Evolutionary conservation across 306 rosid genomes (phyloP).

Genomic region (Alnus glutinosa): DNA sequence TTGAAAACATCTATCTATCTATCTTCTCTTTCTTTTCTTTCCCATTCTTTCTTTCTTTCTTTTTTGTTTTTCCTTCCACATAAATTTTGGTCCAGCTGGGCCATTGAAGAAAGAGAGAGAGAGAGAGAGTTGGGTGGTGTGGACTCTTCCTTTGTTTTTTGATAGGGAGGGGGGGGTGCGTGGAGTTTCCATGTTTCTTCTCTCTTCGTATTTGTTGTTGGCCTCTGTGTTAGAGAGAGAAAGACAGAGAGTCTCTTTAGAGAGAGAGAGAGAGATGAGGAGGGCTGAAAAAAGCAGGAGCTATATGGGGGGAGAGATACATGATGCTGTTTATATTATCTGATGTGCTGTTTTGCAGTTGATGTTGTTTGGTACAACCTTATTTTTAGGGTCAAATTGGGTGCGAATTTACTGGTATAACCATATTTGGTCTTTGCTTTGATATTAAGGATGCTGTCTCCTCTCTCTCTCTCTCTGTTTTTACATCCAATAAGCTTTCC

Average conservation of each 20-base stretch:
- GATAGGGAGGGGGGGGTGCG: conserved; percentile 50
- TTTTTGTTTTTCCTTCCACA: conserved; percentile 51
- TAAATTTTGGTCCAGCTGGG: conserved; percentile 98
- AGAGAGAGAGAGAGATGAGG: conserved; percentile 27
- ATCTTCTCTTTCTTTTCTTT: conserved; percentile 46
- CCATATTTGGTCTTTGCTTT: conserved; percentile 31
- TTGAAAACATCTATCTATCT: conserved; percentile 63
- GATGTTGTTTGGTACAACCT: conserved; percentile 37
- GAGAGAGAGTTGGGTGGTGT: conserved; percentile 41
- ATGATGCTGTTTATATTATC: conserved; percentile 39
- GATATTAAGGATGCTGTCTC: conserved; percentile 15
- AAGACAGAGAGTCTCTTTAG: conserved; percentile 22
- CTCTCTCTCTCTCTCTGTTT: conserved; percentile 21
- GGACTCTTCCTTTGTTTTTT: conserved; percentile 58
- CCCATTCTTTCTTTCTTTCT: conserved; percentile 40
- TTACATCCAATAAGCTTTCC: conserved; percentile 36
- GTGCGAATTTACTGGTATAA: conserved; percentile 30
- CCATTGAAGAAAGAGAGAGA: conserved; percentile 70
- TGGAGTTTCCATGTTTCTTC: conserved; percentile 75
- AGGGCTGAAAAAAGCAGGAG: conserved; percentile 25
- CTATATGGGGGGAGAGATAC: conserved; percentile 23
- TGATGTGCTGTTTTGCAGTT: conserved; percentile 47
- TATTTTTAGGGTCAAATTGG: conserved; percentile 52
- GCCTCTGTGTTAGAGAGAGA: conserved; percentile 54
- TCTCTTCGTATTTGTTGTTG: conserved; percentile 43